These are phyloP conservation scores for Cyberlindnera xylosilytica DNA, from an alignment of 805 yeast species.

Conservation along the genomic window DNA sequence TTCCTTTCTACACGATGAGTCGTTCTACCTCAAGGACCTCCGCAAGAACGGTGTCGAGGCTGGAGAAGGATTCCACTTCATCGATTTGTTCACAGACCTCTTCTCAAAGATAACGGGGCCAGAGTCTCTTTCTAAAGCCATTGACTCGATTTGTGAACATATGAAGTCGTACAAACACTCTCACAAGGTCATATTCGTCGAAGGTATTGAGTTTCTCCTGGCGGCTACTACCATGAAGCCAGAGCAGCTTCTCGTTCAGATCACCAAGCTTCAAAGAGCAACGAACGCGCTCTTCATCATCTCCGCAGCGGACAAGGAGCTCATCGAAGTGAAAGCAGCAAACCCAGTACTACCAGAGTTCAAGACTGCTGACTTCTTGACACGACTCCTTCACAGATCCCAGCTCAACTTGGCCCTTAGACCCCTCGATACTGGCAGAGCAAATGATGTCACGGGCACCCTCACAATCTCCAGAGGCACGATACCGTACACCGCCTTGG, in stretches of 20 bases:
- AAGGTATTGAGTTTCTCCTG: constrained; percentile 45
- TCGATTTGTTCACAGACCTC: constrained; percentile 48
- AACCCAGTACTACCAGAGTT: constrained; percentile 32
- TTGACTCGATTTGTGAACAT: constrained; percentile 13
- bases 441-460: constrained; percentile 78
- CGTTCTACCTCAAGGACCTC: constrained; percentile 32
- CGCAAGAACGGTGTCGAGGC: constrained; percentile 41
- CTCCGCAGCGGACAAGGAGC: constrained; percentile 38
- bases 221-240: constrained; percentile 38
- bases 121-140: constrained; percentile 14
- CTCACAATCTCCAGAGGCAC: constrained; percentile 56
- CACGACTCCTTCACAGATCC: constrained; percentile 48
- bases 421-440: constrained; percentile 77
- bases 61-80: constrained; percentile 31
- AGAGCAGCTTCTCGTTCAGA: constrained; percentile 32
- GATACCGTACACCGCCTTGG: constrained; percentile 16
- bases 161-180: constrained; percentile 2
- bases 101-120: constrained; percentile 34
- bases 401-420: constrained; percentile 51
- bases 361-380: constrained; percentile 45
- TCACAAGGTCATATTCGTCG: constrained; percentile 37
- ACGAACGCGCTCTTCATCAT: constrained; percentile 37
- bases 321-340: constrained; percentile 30
- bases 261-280: constrained; percentile 33
- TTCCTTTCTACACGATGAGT: constrained; percentile 32